A percentile compares a stretch with the other conserved stretches of the same genome.
Evolutionary conservation across 2,329 filamentous ascomycete species (phyloP).

Genomic region (Lachnellula hyalina): DNA sequence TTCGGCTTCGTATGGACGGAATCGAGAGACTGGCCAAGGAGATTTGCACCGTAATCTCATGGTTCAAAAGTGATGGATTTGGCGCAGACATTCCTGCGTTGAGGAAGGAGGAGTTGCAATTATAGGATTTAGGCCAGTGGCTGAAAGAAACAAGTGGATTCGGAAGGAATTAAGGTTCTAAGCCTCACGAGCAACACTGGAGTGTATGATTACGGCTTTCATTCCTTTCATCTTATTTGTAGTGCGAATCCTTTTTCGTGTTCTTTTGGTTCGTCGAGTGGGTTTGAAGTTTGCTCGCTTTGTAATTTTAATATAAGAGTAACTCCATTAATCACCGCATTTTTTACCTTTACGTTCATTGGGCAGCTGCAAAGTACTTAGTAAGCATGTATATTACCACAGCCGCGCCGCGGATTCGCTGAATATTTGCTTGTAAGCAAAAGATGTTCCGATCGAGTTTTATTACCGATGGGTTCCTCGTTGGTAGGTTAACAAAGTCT

Average conservation of each 20-base stretch:
- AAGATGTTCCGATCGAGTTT: too few relatives aligned
- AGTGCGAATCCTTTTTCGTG: background rate
- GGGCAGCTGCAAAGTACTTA: too few relatives aligned
- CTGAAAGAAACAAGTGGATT: conserved; percentile 15
- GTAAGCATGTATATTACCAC: too few relatives aligned
- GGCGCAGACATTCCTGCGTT: conserved; percentile 30
- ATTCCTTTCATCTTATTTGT: background rate
- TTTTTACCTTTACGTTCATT: too few relatives aligned
- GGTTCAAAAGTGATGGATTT: conserved; percentile 35
- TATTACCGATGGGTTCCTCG: too few relatives aligned
- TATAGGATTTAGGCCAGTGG: conserved; percentile 20
- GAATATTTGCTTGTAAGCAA: too few relatives aligned
- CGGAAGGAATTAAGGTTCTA: background rate
- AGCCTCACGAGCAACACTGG: background rate
- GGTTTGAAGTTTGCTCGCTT: too few relatives aligned
- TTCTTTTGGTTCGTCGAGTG: too few relatives aligned
- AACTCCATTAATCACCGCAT: too few relatives aligned
- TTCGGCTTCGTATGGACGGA: conserved; percentile 28
- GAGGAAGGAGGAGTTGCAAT: conserved; percentile 13
- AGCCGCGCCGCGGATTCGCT: too few relatives aligned
- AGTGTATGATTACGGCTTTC: background rate
- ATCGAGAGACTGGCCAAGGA: conserved; percentile 31
- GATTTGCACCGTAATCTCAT: conserved; percentile 35
- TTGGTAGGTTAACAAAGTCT: too few relatives aligned
- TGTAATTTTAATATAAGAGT: too few relatives aligned